phyloP scores from a whole-genome alignment of 495 filamentous ascomycete genomes.

The Tuber calosporum region DNA sequence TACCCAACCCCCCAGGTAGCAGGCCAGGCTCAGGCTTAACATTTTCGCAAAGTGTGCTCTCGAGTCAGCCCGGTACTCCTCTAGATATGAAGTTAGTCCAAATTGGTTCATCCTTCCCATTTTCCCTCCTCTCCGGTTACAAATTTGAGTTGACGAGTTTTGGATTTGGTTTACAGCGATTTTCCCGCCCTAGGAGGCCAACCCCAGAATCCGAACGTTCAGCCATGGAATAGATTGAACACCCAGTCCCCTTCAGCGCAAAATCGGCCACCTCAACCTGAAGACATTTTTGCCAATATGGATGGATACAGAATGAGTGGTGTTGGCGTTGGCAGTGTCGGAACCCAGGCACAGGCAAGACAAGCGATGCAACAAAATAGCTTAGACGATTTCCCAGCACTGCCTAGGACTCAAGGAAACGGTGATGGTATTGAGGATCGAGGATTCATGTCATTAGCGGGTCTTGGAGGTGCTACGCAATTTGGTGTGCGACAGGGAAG shows the following conservation, averaged over 20 bases:
- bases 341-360: slow-evolving; percentile 19
- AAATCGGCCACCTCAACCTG: slow-evolving; percentile 35
- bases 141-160: slow-evolving; percentile 17
- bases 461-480: slow-evolving; percentile 23
- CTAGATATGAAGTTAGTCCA: slow-evolving; percentile 36
- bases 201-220: slow-evolving; percentile 33
- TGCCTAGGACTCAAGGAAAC: slow-evolving; percentile 28
- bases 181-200: slow-evolving; percentile 41
- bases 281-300: slow-evolving; percentile 37
- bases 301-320: slow-evolving; percentile 37
- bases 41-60: slow-evolving; percentile 37
- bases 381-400: slow-evolving; percentile 38
- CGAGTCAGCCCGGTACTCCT: slow-evolving; percentile 38
- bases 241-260: slow-evolving; percentile 36
- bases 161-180: slow-evolving; percentile 23
- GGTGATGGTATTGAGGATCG: slow-evolving; percentile 29
- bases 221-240: slow-evolving; percentile 41
- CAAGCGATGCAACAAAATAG: slow-evolving; percentile 36
- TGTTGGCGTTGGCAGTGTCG: slow-evolving; percentile 15
- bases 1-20: slow-evolving; percentile 36
- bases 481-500: slow-evolving; percentile 29
- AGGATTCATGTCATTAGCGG: slow-evolving; percentile 32
- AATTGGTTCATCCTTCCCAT: background rate
- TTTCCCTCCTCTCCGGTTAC: background rate
- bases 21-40: slow-evolving; percentile 36